Base-by-base conservation (phyloP, 78 protist species). In the Dictyostelium capitatum region DNA sequence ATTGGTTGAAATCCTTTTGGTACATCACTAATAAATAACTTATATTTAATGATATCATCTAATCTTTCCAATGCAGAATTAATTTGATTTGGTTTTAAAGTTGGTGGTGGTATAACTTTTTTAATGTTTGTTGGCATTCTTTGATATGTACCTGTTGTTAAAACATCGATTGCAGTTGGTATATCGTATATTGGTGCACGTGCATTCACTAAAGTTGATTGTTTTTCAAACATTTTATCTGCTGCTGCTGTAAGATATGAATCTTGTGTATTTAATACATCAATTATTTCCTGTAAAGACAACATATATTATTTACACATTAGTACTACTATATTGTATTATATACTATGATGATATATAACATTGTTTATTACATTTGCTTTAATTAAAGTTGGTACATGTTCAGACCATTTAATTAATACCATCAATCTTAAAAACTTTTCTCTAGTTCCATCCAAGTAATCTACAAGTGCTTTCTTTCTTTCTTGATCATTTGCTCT, bases 1-100 rank as follows among this genome's bases (percentile, higher is more conserved):
- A 85, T 85, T 2, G 92, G 92, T 62, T 85, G 83, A 77, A 85
- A 77, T 20, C 57, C 92, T 48, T 74, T 85, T 47, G 92, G 92
- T 62, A 85, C 67, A n/a, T 57, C 79, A 14, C 47, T 56, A 3
- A 15, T 28, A 78, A 85, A 85, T 20, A 85, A 32, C 62, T 85
- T 85, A 59, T 85, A 85, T 48, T 41, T 62, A 3, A 85, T 77
- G 53, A 85, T 85, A 30, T 77, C 65, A 80, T 85, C 50, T 30
- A 85, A 46, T 48, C 56, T 54, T 30, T 85, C 65, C 9, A 51
- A n/a, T 6, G 83, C 79, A 1, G 47, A 30, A 6, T 62, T 43
- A 20, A 85, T 85, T 43, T 74, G 54, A 28, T 1, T 9, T 57
- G 30, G 46, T 77, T 43, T 53, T 15, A 77, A 32, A 12, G 77